phyloP scores from a whole-genome alignment of 2,329 filamentous ascomycete genomes.

The Raffaelea deltoideospora region DNA sequence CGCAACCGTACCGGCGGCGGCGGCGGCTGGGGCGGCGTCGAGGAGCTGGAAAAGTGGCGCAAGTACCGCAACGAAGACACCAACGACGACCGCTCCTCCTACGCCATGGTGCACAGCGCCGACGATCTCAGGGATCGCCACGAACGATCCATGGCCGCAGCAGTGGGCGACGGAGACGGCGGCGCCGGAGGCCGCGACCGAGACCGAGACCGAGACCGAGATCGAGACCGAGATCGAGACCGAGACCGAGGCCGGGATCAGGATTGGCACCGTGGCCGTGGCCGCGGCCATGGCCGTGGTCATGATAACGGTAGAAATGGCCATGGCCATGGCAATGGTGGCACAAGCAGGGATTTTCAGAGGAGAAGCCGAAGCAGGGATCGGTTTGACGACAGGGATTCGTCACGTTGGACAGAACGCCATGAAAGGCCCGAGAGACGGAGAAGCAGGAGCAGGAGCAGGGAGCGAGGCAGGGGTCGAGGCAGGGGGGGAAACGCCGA shows the following conservation, averaged over 20 bases:
- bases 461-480: not conserved
- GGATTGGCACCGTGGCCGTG: not conserved
- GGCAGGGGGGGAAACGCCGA: not conserved
- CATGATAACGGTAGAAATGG: too few relatives aligned
- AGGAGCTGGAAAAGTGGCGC: slow-evolving; percentile 72
- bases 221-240: too few relatives aligned
- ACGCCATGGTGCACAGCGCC: slow-evolving; percentile 71
- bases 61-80: slow-evolving; percentile 67
- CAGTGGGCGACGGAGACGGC: slow-evolving; percentile 13
- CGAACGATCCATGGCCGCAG: slow-evolving; percentile 17
- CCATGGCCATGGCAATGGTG: too few relatives aligned
- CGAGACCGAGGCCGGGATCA: not conserved
- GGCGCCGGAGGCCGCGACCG: slow-evolving; percentile 11
- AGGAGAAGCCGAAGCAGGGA: not conserved
- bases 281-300: too few relatives aligned
- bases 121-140: slow-evolving; percentile 45
- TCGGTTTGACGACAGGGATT: too few relatives aligned
- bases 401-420: too few relatives aligned
- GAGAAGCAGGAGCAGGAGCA: not conserved
- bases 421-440: too few relatives aligned
- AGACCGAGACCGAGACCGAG: slow-evolving; percentile 14
- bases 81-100: slow-evolving; percentile 27
- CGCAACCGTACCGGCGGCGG: slow-evolving; percentile 30
- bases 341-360: not conserved
- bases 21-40: slow-evolving; percentile 81